These are phyloP conservation scores for Carallia brachiata DNA, from an alignment of 345 rosid genomes.

Conservation along the genomic window DNA sequence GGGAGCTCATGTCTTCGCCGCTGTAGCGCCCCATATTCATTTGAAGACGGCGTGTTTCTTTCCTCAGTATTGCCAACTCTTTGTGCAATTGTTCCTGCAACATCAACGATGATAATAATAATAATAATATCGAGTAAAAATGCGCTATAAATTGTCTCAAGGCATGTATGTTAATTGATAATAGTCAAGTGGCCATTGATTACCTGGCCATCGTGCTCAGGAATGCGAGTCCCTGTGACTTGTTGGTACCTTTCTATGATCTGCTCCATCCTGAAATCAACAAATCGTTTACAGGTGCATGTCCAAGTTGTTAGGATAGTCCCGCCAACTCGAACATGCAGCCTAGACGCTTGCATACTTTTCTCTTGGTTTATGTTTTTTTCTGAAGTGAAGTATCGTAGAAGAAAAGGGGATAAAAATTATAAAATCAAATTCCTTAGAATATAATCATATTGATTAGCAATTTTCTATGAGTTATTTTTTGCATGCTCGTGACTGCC, in stretches of 20 bases:
- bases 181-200: background rate
- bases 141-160: background rate
- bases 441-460: too few relatives aligned
- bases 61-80: slow-evolving; percentile 54
- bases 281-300: background rate
- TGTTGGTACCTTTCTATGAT: slow-evolving; percentile 56
- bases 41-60: slow-evolving; percentile 61
- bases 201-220: slow-evolving; percentile 58
- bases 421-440: too few relatives aligned
- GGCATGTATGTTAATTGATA: background rate
- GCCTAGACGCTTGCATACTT: too few relatives aligned
- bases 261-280: slow-evolving; percentile 51
- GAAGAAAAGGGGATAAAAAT: too few relatives aligned
- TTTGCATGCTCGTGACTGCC: too few relatives aligned
- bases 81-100: slow-evolving; percentile 49
- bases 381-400: too few relatives aligned
- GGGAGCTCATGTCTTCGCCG: slow-evolving; percentile 57
- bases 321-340: too few relatives aligned
- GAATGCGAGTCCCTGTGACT: slow-evolving; percentile 45
- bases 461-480: too few relatives aligned
- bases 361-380: too few relatives aligned
- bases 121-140: background rate
- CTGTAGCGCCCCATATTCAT: slow-evolving; percentile 48
- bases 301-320: too few relatives aligned
- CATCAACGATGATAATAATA: too few relatives aligned